phyloP scores from a whole-genome alignment of 139 green algal genomes.

The Chlorella vulgaris region DNA sequence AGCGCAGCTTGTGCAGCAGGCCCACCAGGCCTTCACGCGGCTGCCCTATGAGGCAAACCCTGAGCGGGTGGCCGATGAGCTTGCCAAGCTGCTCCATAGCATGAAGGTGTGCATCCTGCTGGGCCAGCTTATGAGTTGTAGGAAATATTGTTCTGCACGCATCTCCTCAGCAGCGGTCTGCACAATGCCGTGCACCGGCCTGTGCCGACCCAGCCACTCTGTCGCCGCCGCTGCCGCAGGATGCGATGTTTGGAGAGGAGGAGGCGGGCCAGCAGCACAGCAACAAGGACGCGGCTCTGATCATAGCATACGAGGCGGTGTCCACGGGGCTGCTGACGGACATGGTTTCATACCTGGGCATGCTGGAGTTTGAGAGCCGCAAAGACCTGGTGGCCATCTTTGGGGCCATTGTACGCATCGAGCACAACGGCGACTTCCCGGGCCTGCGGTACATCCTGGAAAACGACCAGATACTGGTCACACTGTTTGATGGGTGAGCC shows the following conservation, averaged over 20 bases:
- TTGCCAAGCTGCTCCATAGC: slow-evolving; percentile 52
- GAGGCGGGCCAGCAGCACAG: slow-evolving; percentile 52
- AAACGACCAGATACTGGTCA: slow-evolving; percentile 66
- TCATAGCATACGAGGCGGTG: slow-evolving; percentile 60
- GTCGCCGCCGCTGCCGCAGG: slow-evolving; percentile 24
- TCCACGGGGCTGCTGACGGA: slow-evolving; percentile 62
- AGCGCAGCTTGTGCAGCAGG: slow-evolving; percentile 39
- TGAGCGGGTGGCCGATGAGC: slow-evolving; percentile 49
- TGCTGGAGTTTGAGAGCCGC: slow-evolving; percentile 86
- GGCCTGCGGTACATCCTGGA: slow-evolving; percentile 69
- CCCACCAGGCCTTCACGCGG: slow-evolving; percentile 43
- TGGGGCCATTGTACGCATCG: slow-evolving; percentile 75
- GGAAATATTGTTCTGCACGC: not conserved
- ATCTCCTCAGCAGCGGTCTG: not conserved
- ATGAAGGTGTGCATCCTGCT: slow-evolving; percentile 58
- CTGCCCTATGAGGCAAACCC: slow-evolving; percentile 44
- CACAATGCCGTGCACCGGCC: not conserved
- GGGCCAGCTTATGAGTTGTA: too few relatives aligned
- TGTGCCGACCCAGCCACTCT: too few relatives aligned
- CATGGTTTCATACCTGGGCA: slow-evolving; percentile 66
- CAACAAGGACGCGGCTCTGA: slow-evolving; percentile 68
- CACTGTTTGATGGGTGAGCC: slow-evolving; percentile 75
- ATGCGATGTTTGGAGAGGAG: slow-evolving; percentile 74
- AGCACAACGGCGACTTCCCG: slow-evolving; percentile 59
- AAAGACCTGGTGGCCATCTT: slow-evolving; percentile 85